Percentiles rank a stretch among this genome's conserved stretches.
phyloP scores from a whole-genome alignment of 108 stramenopile genomes.

The Cyclotella baltica region DNA sequence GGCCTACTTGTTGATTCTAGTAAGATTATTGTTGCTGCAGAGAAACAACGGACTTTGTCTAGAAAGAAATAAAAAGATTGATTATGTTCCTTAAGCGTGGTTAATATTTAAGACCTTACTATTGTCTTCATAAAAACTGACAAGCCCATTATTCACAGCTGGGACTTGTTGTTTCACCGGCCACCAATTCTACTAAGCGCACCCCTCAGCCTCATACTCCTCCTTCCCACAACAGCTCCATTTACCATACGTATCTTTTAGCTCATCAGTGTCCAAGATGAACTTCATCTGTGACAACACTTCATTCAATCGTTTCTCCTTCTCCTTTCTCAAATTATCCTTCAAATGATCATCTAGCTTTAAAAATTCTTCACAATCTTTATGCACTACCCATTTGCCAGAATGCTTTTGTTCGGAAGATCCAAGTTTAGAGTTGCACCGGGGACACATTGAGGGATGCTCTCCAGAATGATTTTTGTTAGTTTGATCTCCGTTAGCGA shows the following conservation, averaged over 20 bases:
- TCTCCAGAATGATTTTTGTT: background rate
- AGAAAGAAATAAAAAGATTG: conserved; percentile 66
- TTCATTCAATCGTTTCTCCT: conserved; percentile 64
- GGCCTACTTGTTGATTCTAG: conserved; percentile 87
- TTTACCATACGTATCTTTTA: conserved; percentile 61
- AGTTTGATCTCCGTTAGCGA: background rate
- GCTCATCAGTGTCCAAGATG: conserved; percentile 71
- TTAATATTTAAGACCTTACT: background rate
- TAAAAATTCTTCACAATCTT: conserved; percentile 71
- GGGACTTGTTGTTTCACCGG: background rate
- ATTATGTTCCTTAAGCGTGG: background rate
- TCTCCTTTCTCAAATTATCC: conserved; percentile 68
- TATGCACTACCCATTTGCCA: conserved; percentile 67
- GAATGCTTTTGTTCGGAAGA: conserved; percentile 48
- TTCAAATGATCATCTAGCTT: conserved; percentile 72
- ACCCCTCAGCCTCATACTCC: conserved; percentile 53
- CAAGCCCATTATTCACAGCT: no score
- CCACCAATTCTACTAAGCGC: conserved; percentile 13
- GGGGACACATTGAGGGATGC: conserved; percentile 11
- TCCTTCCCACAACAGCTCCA: conserved; percentile 71
- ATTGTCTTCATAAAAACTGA: no score
- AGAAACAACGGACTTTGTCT: conserved; percentile 92
- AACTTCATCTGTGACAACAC: conserved; percentile 77
- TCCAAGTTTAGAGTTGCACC: conserved; percentile 23
- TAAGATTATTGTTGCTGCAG: conserved; percentile 88